Evolutionary conservation across 139 green algal species (phyloP).

Genomic region (Picochlorum sp.): DNA sequence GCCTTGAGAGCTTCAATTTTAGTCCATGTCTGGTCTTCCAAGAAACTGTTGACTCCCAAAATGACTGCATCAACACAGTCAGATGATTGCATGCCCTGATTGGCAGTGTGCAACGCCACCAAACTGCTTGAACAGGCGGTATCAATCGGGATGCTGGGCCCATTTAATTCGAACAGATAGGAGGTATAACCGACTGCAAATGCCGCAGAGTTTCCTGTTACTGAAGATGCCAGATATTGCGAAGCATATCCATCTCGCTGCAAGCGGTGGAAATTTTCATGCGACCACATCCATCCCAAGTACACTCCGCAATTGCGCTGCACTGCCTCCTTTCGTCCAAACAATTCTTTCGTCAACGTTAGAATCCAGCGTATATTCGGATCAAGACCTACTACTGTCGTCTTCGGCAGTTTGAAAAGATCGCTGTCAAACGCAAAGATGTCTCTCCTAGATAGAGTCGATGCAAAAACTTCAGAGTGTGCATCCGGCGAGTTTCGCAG

Average conservation of each 20-base stretch:
- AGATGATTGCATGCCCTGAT: constrained; percentile 10
- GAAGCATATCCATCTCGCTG: constrained; percentile 1
- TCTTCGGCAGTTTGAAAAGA: constrained; percentile 41
- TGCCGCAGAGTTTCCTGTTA: constrained; percentile 37
- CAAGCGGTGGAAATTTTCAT: constrained; percentile 27
- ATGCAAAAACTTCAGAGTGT: no score
- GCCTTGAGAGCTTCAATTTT: constrained; percentile 34
- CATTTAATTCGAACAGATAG: constrained; percentile 37
- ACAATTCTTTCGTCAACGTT: constrained; percentile 36
- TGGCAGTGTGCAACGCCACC: constrained; percentile 35
- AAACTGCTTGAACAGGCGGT: constrained; percentile 51
- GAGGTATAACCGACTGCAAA: constrained; percentile 40
- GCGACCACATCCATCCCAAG: constrained; percentile 44
- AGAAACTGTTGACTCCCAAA: constrained; percentile 30
- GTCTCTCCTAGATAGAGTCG: no score
- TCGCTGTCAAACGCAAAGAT: constrained; percentile 48
- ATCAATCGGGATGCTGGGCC: constrained; percentile 43
- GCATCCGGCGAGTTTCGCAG: no score
- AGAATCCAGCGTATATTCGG: constrained; percentile 64
- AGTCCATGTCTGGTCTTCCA: constrained; percentile 14
- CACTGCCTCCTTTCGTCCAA: constrained; percentile 9
- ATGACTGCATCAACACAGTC: constrained; percentile 13
- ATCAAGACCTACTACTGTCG: constrained; percentile 57
- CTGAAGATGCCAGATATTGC: constrained; percentile 11
- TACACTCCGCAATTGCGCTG: constrained; percentile 9